Evolutionary conservation across 75 land plant genomes (phyloP).

Genomic region (Pinus tabuliformis): DNA sequence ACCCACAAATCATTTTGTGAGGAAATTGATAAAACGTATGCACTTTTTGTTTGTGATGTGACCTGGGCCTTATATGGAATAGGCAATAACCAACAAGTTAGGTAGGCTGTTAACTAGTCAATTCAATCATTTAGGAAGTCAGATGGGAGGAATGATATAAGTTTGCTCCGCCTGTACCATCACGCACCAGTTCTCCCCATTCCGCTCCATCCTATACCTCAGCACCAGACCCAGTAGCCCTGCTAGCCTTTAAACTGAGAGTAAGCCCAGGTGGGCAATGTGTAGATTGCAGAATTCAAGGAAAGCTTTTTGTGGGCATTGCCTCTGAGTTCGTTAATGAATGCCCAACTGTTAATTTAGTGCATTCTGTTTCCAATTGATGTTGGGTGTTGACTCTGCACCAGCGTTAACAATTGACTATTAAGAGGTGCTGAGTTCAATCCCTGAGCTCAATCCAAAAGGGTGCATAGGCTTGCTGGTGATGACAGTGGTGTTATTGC

Average conservation of each 20-base stretch:
- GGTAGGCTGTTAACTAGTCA: constrained; percentile 9
- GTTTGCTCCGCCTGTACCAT: background rate
- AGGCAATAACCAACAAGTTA: background rate
- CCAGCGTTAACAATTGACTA: background rate
- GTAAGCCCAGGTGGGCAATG: background rate
- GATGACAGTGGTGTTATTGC: background rate
- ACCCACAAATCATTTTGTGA: background rate
- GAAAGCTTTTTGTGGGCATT: background rate
- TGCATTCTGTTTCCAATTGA: background rate
- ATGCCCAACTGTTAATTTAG: background rate
- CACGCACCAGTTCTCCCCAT: background rate
- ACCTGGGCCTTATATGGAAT: background rate
- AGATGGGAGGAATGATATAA: constrained; percentile 3
- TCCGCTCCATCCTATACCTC: background rate
- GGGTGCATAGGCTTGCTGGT: background rate
- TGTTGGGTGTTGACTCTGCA: background rate
- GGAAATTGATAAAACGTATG: background rate
- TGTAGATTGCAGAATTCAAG: too few relatives aligned
- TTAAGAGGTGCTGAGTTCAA: background rate
- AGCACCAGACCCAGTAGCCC: too few relatives aligned
- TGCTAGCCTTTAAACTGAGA: too few relatives aligned
- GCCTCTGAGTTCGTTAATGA: background rate
- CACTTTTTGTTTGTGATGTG: background rate
- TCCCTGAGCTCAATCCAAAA: background rate
- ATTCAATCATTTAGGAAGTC: background rate